Percentiles rank a stretch among this genome's conserved stretches.
phyloP scores from a whole-genome alignment of 2,329 filamentous ascomycete genomes.

The Aspergillus alliaceus region DNA sequence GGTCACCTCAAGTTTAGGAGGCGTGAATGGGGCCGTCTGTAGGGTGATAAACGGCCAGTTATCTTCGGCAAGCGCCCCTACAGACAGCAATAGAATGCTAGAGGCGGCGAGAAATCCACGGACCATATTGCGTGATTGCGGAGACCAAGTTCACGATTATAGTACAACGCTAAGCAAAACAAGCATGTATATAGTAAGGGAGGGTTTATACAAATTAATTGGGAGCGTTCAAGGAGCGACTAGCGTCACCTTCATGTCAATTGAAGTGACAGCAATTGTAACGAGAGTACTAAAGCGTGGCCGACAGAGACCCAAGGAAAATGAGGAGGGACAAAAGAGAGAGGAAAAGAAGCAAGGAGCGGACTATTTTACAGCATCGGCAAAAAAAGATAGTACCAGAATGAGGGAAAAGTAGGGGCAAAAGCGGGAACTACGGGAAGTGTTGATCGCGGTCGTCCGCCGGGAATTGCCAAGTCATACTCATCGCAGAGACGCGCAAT shows the following conservation, averaged over 20 bases:
- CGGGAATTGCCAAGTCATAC: not conserved
- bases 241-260: not conserved
- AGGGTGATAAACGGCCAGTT: constrained; percentile 17
- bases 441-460: not conserved
- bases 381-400: not conserved
- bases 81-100: constrained; percentile 17
- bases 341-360: not conserved
- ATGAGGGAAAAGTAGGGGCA: not conserved
- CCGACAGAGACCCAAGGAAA: not conserved
- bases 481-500: not conserved
- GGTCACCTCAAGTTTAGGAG: constrained; percentile 32
- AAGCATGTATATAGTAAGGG: no score
- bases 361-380: not conserved
- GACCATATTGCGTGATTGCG: constrained; percentile 7
- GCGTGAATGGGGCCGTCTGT: constrained; percentile 18
- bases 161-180: not conserved
- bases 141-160: not conserved
- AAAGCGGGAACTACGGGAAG: not conserved
- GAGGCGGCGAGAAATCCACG: constrained; percentile 11
- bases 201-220: not conserved
- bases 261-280: not conserved
- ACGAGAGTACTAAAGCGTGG: not conserved
- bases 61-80: constrained; percentile 16
- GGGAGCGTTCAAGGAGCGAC: not conserved
- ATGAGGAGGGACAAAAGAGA: not conserved